Conservation (phyloP, 2,329 filamentous ascomycete genomes). For the Aspergillus pseudoglaucus region DNA sequence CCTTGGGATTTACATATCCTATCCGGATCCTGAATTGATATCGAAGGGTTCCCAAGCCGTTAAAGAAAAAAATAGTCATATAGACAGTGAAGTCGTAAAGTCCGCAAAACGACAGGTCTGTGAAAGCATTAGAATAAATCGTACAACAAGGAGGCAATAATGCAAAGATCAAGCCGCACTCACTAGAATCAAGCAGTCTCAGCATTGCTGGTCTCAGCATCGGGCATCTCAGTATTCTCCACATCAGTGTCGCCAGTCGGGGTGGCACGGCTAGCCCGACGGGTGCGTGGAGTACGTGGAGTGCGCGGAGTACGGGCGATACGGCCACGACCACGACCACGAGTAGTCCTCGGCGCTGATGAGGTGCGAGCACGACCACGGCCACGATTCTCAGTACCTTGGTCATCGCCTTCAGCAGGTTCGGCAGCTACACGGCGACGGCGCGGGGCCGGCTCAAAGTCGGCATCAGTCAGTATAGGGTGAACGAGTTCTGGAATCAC, state of each 20-base stretch:
- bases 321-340: neutral
- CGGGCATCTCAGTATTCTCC: no score
- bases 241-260: neutral
- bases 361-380: neutral
- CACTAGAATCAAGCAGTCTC: neutral
- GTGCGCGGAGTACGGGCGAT: neutral
- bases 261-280: neutral
- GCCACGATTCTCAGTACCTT: neutral
- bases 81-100: no score
- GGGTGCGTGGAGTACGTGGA: neutral
- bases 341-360: neutral
- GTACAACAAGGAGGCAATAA: neutral
- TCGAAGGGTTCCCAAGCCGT: no score
- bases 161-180: neutral
- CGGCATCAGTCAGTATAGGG: neutral
- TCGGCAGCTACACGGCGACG: neutral
- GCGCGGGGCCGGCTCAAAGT: neutral
- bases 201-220: no score
- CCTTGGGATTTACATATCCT: neutral
- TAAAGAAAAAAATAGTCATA: no score
- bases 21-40: no score
- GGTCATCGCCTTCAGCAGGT: no score
- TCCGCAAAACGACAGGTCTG: neutral
- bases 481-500: neutral
- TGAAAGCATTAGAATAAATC: no score